Conservation (phyloP, 2,329 filamentous ascomycete genomes). For the Pyricularia grisea region DNA sequence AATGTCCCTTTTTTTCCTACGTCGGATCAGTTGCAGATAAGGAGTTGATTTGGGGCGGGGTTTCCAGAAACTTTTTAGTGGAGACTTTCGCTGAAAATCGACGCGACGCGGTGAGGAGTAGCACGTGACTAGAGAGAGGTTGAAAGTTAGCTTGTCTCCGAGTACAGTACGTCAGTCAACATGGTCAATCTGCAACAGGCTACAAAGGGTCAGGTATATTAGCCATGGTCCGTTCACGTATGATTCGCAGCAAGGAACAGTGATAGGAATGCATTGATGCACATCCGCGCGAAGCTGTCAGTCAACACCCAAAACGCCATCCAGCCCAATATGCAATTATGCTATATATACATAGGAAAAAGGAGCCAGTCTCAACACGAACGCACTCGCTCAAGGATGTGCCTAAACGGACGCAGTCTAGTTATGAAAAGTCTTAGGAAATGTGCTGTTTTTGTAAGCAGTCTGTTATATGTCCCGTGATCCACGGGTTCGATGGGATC, state of each 20-base stretch:
- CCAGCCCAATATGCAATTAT: not conserved
- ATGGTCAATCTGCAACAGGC: not conserved
- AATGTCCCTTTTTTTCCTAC: not conserved
- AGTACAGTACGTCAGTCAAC: not conserved
- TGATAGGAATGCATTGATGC: too few species aligned
- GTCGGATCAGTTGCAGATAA: not conserved
- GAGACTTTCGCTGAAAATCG: not conserved
- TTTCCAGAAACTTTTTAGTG: conserved; percentile 4
- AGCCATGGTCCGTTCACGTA: not conserved
- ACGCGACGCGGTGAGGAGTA: not conserved
- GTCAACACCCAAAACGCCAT: not conserved
- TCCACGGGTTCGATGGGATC: not conserved
- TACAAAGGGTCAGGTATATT: not conserved
- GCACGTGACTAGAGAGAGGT: too few species aligned
- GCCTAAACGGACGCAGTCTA: not conserved
- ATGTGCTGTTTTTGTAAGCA: not conserved
- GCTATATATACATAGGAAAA: conserved; percentile 1
- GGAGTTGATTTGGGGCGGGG: not conserved
- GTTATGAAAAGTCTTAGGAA: not conserved
- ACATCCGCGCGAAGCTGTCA: not conserved
- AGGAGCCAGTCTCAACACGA: not conserved
- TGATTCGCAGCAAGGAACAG: too few species aligned
- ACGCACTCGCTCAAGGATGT: not conserved
- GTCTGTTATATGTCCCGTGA: not conserved
- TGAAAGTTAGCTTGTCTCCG: accelerated